Evolutionary conservation across 2,329 filamentous ascomycete species (phyloP).

Genomic region (Clonostachys chloroleuca): DNA sequence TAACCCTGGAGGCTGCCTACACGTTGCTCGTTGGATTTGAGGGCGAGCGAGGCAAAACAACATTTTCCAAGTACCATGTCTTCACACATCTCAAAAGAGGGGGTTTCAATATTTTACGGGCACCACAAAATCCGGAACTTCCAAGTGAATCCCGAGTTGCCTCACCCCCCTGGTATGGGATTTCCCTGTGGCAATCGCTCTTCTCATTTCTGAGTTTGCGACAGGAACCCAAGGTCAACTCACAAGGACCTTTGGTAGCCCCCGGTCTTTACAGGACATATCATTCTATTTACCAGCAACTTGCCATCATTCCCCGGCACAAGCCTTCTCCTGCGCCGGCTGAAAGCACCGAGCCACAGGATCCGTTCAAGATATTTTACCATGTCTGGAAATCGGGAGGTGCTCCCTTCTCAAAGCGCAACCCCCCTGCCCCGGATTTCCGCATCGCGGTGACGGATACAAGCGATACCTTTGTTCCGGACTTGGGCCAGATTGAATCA

Average conservation of each 20-base stretch:
- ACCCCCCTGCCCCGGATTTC: slow-evolving; percentile 76
- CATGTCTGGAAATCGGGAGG: slow-evolving; percentile 70
- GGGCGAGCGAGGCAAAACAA: slow-evolving; percentile 52
- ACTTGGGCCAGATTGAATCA: slow-evolving; percentile 63
- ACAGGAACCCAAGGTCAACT: slow-evolving; percentile 14
- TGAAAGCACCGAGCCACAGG: slow-evolving; percentile 15
- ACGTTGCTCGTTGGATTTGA: slow-evolving; percentile 74
- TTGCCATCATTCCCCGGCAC: slow-evolving; percentile 70
- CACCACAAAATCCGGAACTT: slow-evolving; percentile 31
- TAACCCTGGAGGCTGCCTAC: slow-evolving; percentile 90
- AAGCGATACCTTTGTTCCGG: slow-evolving; percentile 66
- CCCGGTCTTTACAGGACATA: slow-evolving; percentile 65
- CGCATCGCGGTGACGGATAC: slow-evolving; percentile 79
- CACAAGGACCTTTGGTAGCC: slow-evolving; percentile 53
- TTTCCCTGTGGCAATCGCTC: slow-evolving; percentile 48
- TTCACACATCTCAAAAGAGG: slow-evolving; percentile 79
- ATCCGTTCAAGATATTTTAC: slow-evolving; percentile 70
- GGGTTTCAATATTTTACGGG: slow-evolving; percentile 78
- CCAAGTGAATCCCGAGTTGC: slow-evolving; percentile 3
- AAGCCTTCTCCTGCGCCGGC: slow-evolving; percentile 33
- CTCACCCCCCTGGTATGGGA: slow-evolving; percentile 3
- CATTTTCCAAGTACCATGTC: slow-evolving; percentile 80
- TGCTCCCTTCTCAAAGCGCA: slow-evolving; percentile 69
- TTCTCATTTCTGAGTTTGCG: slow-evolving; percentile 36
- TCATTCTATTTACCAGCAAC: slow-evolving; percentile 67